Base-by-base conservation (phyloP, 73 alveolate genomes). In the Symbiodinium natans region DNA sequence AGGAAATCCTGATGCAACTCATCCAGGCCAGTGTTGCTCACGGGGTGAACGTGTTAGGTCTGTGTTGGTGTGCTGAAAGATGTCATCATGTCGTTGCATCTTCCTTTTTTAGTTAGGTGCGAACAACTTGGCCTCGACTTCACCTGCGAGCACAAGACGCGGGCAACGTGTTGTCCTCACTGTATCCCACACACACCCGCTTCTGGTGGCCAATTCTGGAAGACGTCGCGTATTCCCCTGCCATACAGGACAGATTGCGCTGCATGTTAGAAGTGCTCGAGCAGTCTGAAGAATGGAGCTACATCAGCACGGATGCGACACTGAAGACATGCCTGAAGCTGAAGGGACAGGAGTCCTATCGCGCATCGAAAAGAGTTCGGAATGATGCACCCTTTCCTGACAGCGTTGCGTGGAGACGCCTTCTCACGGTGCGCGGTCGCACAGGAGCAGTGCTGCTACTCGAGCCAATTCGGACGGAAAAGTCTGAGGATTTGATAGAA, bases 121-220 rank as follows among this genome's bases (percentile, higher is more conserved):
- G 39, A 8, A 77, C 52, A 46, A 34, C 33, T 8, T 77, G 42
- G 42, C 86, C 86, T 34, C 86, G 86, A 31, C 56, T 77, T 21
- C 86, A 77, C 46, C 86, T 77, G 13, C 86, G 86, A 1, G 86
- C 86, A 1, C 29, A 31, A 40, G 86, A 77, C 10, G 46, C 52
- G 0, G 86, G 86, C 27, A 77, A 77, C 27, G 48, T 6, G 7
- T 1, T 77, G 33, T 21, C 52, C 86, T 31, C 29, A 11, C 86
- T 77, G 34, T 77, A 77, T n/a, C 86, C 86, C n/a, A 34, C 52
- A 0, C 86, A 77, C 48, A 77, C 86, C 29, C 48, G 54, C 52
- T 40, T n/a, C 48, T 77, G 86, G 86, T 77, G 86, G 86, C 86
- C 86, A 21, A 13, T 77, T 17, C 52, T 77, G 86, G 86, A 77